phyloP scores from a whole-genome alignment of 805 yeast species.

The Metschnikowia santaceciliae region DNA sequence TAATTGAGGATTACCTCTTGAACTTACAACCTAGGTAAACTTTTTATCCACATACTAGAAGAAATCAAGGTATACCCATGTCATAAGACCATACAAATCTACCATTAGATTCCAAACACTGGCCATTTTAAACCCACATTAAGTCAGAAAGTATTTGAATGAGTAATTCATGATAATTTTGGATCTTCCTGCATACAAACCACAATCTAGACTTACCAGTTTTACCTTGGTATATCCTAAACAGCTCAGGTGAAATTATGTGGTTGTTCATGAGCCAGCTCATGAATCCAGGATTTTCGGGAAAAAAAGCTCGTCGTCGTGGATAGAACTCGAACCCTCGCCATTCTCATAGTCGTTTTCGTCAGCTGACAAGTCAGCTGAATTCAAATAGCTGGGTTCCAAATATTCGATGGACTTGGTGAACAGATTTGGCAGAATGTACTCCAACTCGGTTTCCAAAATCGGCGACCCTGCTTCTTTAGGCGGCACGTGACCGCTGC shows the following conservation, averaged over 20 bases:
- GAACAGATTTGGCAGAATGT: constrained; percentile 40
- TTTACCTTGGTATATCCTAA: not conserved
- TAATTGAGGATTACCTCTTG: no score
- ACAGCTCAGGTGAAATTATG: not conserved
- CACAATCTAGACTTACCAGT: no score
- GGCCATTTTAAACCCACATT: no score
- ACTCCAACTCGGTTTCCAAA: constrained; percentile 30
- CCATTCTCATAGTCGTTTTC: constrained; percentile 3
- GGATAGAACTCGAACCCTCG: constrained; percentile 2
- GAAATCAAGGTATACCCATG: no score
- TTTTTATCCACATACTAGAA: no score
- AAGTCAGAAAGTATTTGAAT: no score
- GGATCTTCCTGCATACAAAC: no score
- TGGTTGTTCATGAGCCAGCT: not conserved
- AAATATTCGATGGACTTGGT: constrained; percentile 20
- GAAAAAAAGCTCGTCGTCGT: not conserved
- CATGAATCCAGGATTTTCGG: not conserved
- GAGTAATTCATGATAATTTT: no score
- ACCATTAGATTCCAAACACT: no score
- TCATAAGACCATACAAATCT: no score
- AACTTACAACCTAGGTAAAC: no score
- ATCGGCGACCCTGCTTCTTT: constrained; percentile 9
- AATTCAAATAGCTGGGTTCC: constrained; percentile 2
- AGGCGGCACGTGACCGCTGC: not conserved
- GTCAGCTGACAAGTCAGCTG: not conserved